Base-by-base conservation (phyloP, 179 eudicot genomes). In the Amaranthus tricolor region DNA sequence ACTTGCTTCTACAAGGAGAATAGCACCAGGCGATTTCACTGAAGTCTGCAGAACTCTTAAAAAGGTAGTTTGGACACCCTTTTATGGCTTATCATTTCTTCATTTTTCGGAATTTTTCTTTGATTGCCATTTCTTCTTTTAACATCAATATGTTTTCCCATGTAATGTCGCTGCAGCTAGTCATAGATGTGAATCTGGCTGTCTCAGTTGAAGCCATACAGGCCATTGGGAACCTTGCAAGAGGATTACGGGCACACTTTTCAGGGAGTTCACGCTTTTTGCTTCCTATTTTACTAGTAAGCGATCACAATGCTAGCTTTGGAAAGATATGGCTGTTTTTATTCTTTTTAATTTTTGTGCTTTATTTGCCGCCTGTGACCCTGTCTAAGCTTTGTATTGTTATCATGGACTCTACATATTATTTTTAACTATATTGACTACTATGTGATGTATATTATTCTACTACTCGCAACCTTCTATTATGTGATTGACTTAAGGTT, bases 131-230 rank as follows among this genome's bases (percentile, higher is more conserved):
- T 59, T 44, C 7, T 49, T 50, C 31, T 40, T 45, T 43, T 65
- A 60, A 19, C 15, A 43, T 54, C 68, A 62, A 7, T 40, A 65
- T 57, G 56, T 74, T 63, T 71, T 71, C 60, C 44, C 15, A 45
- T 61, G 63, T 14, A 58, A 47, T 73, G 56, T 78, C 62, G 10
- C 67, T 81, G 82, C 97, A 96, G 99, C 94, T 96, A 77, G 81
- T 89, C 78, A 93, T 88, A 78, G 99, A 96, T 84, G 92, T 96
- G 20, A 96, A 96, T 80, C 88, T 96, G 65, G 99, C 98, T 57
- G 99, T 96, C 56, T 82, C 97, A 74, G 98, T 91, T 78, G 99
- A 96, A 81, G 94, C 98, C 73, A 84, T 96, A 74, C 99, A 93
- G 85, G 99, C 99, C 74, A 84, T 96, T 60, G 99, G 98, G 74